Evolutionary conservation across 1,139 yeast genomes (phyloP).

Genomic region (Hansenula sp.): DNA sequence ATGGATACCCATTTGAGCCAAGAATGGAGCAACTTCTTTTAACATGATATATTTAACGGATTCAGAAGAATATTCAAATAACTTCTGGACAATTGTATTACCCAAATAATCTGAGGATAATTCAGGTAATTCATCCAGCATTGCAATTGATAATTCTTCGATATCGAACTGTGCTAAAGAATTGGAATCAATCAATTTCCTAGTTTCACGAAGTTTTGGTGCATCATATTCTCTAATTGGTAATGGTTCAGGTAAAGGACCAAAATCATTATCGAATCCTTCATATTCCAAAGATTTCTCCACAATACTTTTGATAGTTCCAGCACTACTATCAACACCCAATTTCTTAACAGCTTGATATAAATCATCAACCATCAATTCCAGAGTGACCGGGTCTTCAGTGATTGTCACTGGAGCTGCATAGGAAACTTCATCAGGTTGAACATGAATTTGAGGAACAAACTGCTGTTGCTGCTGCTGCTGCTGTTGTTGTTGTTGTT

Average conservation of each 20-base stretch:
- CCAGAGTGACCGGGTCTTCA: conserved; percentile 13
- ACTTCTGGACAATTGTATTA: conserved; percentile 90
- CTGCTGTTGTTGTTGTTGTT: conserved; percentile 15
- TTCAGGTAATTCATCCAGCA: conserved; percentile 89
- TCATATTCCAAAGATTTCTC: conserved; percentile 32
- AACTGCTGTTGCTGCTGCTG: conserved; percentile 9
- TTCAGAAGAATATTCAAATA: conserved; percentile 71
- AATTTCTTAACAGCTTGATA: conserved; percentile 23
- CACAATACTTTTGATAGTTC: conserved; percentile 30
- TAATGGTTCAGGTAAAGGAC: conserved; percentile 67
- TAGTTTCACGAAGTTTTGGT: conserved; percentile 64
- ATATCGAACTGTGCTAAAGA: conserved; percentile 46
- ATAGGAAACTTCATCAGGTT: conserved; percentile 2
- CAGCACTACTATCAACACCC: conserved; percentile 27
- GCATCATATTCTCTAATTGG: conserved; percentile 76
- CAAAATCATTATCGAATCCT: conserved; percentile 48
- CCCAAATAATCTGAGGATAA: conserved; percentile 92
- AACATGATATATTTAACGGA: conserved; percentile 79
- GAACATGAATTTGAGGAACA: conserved; percentile 2
- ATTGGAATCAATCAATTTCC: conserved; percentile 48
- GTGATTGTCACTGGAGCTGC: conserved; percentile 4
- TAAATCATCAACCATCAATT: conserved; percentile 21
- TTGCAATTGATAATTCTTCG: conserved; percentile 79
- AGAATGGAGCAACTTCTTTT: conserved; percentile 69
- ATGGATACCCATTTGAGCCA: conserved; percentile 92